Evolutionary conservation across 192 early-diverging fungal genomes (phyloP).

Genomic region (Coemansia pectinata): DNA sequence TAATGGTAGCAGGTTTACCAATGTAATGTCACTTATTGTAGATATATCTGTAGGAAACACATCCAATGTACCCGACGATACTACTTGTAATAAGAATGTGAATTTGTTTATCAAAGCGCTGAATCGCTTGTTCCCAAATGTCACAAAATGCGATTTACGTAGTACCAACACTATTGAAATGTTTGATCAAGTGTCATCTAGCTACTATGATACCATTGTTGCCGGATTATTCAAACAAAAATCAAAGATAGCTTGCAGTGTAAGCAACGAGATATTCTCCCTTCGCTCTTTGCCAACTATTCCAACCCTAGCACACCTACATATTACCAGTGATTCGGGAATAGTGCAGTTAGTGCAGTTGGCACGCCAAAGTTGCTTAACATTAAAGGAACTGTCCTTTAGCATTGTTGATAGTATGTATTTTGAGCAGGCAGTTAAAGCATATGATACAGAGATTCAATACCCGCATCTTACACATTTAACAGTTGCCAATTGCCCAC

Average conservation of each 20-base stretch:
- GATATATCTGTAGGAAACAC: not conserved
- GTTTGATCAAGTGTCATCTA: not conserved
- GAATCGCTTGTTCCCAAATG: not conserved
- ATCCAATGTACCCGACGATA: not conserved
- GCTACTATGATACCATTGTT: not conserved
- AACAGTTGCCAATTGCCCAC: not conserved
- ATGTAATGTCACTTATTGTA: not conserved
- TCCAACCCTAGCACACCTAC: not conserved
- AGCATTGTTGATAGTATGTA: not conserved
- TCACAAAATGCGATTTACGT: not conserved
- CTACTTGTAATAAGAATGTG: not conserved
- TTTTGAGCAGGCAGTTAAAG: too few relatives aligned
- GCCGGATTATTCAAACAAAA: not conserved
- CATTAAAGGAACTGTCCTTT: not conserved
- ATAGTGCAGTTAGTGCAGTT: not conserved
- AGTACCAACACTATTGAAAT: not conserved
- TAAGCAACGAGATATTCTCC: not conserved
- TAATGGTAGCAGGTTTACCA: not conserved
- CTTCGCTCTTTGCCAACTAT: not conserved
- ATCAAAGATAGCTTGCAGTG: not conserved
- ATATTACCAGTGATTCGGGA: not conserved
- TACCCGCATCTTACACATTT: not conserved
- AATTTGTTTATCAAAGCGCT: not conserved
- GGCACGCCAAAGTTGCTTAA: conserved; percentile 1
- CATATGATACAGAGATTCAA: not conserved